Base-by-base conservation (phyloP, 352 stramenopile species). In the Phytophthora palmivora region DNA sequence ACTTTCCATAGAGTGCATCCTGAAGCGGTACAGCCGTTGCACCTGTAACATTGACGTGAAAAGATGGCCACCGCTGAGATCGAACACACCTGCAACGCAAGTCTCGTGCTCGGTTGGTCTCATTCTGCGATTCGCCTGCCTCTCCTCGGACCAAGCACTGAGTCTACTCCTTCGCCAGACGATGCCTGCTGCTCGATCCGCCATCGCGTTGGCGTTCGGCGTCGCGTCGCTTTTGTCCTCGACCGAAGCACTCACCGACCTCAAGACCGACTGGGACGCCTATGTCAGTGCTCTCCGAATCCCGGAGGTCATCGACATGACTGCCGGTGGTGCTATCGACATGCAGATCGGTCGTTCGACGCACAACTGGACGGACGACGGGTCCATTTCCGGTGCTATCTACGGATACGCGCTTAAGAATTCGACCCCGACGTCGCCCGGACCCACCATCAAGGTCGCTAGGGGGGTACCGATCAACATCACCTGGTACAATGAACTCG, bases 331-430 rank as follows among this genome's bases (percentile, higher is more conserved):
- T 19, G 3, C 49, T 38, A 58, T 78, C 32, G 64, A 79, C 22
- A 84, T 84, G 74, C 48, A 81, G 33, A 84, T 81, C 14, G 71
- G 30, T 16, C 72, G 63, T 9, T 54, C 63, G 1, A 50, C 53
- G 4, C 74, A 83, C 53, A 76, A 74, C 38, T 83, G 71, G 71
- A 78, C 70, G 6, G 49, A 64, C 8, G 58, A 72, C 33, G 74
- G 72, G 12, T 63, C 50, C n/a, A 44, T 78, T 32, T 42, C 65
- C 1, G 74, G 61, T 15, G 46, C 45, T 24, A 72, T 75, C 37
- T 83, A 81, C 56, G 74, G 74, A n/a, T 83, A 83, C 58, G 71
- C 47, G 11, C 67, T 76, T 43, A 71, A 47, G 57, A 77, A 77
- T 44, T 66, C 58, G 9, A 75, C 67, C 21, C 46, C 58, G 4